These are phyloP conservation scores for Serendipita indica DNA, from an alignment of 768 basidiomycete genomes.

Conservation along the genomic window DNA sequence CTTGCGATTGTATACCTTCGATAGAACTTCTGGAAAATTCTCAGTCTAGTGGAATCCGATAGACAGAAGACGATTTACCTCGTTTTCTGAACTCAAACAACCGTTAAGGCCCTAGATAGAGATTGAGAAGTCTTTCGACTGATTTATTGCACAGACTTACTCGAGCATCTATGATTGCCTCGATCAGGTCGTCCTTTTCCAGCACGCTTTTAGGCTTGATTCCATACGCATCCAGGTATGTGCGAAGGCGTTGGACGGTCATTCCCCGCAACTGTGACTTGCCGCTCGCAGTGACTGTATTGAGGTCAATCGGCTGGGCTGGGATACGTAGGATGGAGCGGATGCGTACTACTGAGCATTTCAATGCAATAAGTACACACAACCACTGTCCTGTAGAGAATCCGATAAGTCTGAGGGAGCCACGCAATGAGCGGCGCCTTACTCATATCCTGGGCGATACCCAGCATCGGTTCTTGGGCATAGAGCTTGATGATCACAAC, in stretches of 20 bases:
- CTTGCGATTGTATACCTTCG: conserved; percentile 2
- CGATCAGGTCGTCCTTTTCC: conserved; percentile 68
- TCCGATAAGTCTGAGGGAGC: neutral
- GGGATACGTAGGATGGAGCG: conserved; percentile 1
- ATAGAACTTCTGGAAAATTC: neutral
- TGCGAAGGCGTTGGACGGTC: conserved; percentile 47
- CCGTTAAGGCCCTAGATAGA: conserved; percentile 2
- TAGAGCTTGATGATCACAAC: conserved; percentile 61
- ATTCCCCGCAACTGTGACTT: conserved; percentile 39
- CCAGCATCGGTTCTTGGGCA: conserved; percentile 43
- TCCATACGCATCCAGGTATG: conserved; percentile 55
- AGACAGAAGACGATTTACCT: neutral
- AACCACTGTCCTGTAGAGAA: conserved; percentile 22
- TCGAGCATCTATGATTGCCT: conserved; percentile 35
- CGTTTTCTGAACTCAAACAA: neutral
- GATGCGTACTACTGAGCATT: conserved; percentile 41
- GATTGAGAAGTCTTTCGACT: neutral
- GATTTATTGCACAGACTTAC: conserved; percentile 26
- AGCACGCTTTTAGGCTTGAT: conserved; percentile 41
- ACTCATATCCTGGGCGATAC: conserved; percentile 40
- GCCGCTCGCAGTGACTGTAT: conserved; percentile 53
- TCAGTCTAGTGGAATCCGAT: neutral
- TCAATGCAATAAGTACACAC: conserved; percentile 71
- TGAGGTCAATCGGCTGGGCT: neutral
- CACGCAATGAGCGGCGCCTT: neutral